Evolutionary conservation across 176 grass and related monocot species (phyloP).

Genomic region (Phyllostachys edulis): DNA sequence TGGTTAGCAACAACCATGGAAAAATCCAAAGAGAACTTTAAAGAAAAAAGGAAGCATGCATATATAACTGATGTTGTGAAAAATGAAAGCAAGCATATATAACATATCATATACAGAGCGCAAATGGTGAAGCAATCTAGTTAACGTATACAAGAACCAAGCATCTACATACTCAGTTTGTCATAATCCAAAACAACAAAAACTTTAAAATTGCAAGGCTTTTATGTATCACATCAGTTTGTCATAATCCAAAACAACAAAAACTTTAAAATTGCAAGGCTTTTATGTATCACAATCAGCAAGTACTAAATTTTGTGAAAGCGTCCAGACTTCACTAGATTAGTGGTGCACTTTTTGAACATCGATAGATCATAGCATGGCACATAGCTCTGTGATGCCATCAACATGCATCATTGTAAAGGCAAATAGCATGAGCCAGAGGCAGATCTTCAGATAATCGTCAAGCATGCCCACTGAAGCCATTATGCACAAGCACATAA

Average conservation of each 20-base stretch:
- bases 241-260: background rate
- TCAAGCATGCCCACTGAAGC: slow-evolving; percentile 27
- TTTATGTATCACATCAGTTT: slow-evolving; percentile 3
- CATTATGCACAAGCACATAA: slow-evolving; percentile 7
- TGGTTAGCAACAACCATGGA: too few relatives aligned
- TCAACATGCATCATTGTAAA: slow-evolving; percentile 16
- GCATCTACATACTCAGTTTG: background rate
- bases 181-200: background rate
- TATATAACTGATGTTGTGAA: too few relatives aligned
- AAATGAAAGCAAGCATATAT: too few relatives aligned
- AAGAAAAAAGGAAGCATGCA: too few relatives aligned
- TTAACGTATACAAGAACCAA: background rate
- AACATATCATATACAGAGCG: background rate
- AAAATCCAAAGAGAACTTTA: too few relatives aligned
- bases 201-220: background rate
- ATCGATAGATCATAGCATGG: background rate
- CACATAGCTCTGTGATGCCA: background rate
- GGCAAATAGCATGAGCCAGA: background rate
- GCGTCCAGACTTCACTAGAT: background rate
- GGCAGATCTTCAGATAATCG: background rate
- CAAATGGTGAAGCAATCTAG: slow-evolving; percentile 12
- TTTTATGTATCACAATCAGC: slow-evolving; percentile 5
- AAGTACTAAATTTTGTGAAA: slow-evolving; percentile 1
- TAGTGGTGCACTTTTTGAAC: slow-evolving; percentile 13
- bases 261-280: background rate